phyloP scores from a whole-genome alignment of 1,139 yeast genomes.

The Geotrichum reessii region DNA sequence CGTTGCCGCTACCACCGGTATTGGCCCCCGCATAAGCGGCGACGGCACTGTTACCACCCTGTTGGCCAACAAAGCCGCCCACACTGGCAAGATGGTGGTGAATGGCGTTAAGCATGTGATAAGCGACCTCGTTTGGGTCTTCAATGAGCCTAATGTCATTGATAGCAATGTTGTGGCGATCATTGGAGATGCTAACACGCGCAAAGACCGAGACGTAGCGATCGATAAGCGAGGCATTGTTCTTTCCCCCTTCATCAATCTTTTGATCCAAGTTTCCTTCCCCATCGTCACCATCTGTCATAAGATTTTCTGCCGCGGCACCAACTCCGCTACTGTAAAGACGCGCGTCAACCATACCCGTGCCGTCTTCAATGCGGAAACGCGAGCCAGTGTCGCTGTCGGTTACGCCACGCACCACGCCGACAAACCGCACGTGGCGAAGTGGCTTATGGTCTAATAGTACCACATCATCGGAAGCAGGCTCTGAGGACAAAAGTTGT shows the following conservation, averaged over 20 bases:
- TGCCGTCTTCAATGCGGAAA: slow-evolving; percentile 12
- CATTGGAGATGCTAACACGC: neutral
- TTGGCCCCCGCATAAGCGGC: neutral
- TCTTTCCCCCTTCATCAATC: neutral
- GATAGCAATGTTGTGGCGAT: slow-evolving; percentile 4
- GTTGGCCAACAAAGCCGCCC: slow-evolving; percentile 4
- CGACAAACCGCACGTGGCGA: slow-evolving; percentile 11
- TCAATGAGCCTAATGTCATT: slow-evolving; percentile 1
- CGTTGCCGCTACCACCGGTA: neutral
- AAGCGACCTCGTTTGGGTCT: slow-evolving; percentile 11
- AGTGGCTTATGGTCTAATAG: slow-evolving; percentile 11
- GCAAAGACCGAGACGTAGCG: slow-evolving; percentile 11
- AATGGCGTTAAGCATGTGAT: slow-evolving; percentile 8
- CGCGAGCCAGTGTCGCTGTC: slow-evolving; percentile 3
- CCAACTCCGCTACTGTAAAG: neutral
- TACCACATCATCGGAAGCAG: neutral
- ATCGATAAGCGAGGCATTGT: neutral
- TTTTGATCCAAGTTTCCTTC: neutral
- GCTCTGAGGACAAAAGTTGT: slow-evolving; percentile 2
- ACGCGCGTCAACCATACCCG: slow-evolving; percentile 10
- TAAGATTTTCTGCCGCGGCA: neutral
- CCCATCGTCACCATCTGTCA: neutral
- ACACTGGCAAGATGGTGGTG: slow-evolving; percentile 6
- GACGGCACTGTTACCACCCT: neutral
- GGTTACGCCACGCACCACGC: slow-evolving; percentile 10